These are phyloP conservation scores for Pyricularia sp. DNA, from an alignment of 2,329 filamentous ascomycete species.

Conservation along the genomic window DNA sequence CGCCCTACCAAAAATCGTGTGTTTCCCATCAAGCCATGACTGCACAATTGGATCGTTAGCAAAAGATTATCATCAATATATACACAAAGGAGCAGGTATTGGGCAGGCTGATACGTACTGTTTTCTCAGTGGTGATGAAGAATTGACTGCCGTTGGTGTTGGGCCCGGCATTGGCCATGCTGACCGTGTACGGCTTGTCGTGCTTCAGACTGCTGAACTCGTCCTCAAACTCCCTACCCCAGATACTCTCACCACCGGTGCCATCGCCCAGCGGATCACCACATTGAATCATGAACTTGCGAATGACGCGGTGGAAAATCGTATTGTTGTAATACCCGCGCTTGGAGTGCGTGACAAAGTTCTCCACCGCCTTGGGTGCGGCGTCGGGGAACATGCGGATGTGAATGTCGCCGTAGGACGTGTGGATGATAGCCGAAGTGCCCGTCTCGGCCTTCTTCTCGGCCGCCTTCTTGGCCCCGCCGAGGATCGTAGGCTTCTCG, in stretches of 20 bases:
- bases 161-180: constrained; percentile 95
- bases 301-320: constrained; percentile 94
- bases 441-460: constrained; percentile 63
- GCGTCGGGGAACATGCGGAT: constrained; percentile 88
- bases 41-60: constrained; percentile 19
- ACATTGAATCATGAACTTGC: constrained; percentile 94
- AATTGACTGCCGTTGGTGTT: constrained; percentile 96
- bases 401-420: constrained; percentile 87
- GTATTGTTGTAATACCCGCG: constrained; percentile 95
- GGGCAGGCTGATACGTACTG: constrained; percentile 42
- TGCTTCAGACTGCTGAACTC: constrained; percentile 88
- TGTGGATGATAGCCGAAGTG: constrained; percentile 78
- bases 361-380: constrained; percentile 91
- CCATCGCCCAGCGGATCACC: constrained; percentile 84
- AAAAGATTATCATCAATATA: background rate
- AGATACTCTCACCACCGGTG: constrained; percentile 84
- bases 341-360: constrained; percentile 87
- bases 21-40: constrained; percentile 91
- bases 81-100: background rate
- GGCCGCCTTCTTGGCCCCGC: constrained; percentile 44
- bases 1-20: constrained; percentile 90
- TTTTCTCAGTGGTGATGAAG: constrained; percentile 97
- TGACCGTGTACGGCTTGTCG: constrained; percentile 92
- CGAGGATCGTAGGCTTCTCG: constrained; percentile 69
- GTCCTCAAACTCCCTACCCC: constrained; percentile 86